Evolutionary conservation across 2,329 filamentous ascomycete species (phyloP), one percentile per base, ranked within the genome.

Genomic region (Ceratocystis albifundus): DNA sequence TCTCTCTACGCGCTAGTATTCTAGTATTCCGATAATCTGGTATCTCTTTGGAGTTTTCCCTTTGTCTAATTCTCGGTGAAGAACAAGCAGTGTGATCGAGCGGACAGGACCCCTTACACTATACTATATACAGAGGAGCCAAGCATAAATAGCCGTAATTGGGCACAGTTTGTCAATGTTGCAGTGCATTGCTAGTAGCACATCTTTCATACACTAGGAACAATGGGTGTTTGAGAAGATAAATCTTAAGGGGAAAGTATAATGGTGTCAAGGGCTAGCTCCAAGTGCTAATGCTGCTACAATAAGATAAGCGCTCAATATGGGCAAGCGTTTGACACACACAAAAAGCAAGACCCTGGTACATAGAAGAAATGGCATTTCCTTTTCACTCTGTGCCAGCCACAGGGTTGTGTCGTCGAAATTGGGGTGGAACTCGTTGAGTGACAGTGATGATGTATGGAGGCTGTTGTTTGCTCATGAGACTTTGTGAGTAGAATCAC

Each of bases 381-480:
- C 25, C 12, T 8, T 17, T 57, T 25, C 53, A 6, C 10, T 6
- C 15, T 32, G 15, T 32, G 30, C 17, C 53, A 30, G 53, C 22
- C 53, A 30, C 28, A 7, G 10, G 6, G 15, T 28, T 22, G 25
- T 57, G 28, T 17, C 25, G 15, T 57, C 12, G 28, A 32, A 32
- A 32, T 57, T 57, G 53, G 28, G 25, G 53, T 28, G 28, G 6
- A 32, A 28, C 25, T 32, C 28, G 53, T 17, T 17, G 53, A 57
- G 53, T 57, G 53, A 57, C 53, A 57, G 53, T 30, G 25, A 32
- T 22, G 53, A 32, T 57, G 53, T 57, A 17, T 32, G 53, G 25
- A 10, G 53, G 25, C 50, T 57, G 25, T 57, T 30, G 30, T 36
- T 10, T 10, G 8, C 32, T 36, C 10, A 36, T 36, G 32, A 36